phyloP scores from a whole-genome alignment of 2,329 filamentous ascomycete species.

The Ramichloridium luteum region DNA sequence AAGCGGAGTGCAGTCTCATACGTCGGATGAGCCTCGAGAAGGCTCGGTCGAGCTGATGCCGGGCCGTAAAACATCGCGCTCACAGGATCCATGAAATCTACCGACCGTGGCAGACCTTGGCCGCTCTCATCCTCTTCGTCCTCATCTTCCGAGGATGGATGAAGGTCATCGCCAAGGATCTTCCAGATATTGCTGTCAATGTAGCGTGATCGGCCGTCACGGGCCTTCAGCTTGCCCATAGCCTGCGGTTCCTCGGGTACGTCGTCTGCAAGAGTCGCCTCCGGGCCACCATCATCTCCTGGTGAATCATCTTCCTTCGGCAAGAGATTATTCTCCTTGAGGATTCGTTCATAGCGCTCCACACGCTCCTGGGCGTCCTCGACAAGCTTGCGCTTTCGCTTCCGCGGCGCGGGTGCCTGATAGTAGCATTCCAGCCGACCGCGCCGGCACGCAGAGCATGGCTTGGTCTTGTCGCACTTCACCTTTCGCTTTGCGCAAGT shows the following conservation, averaged over 20 bases:
- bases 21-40: conserved; percentile 38
- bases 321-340: conserved; percentile 27
- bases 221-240: conserved; percentile 19
- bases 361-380: conserved; percentile 26
- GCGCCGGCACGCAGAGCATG: conserved; percentile 26
- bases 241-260: too few relatives aligned
- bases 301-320: conserved; percentile 6
- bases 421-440: conserved; percentile 30
- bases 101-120: conserved; percentile 9
- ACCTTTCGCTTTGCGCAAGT: conserved; percentile 29
- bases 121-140: conserved; percentile 15
- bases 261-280: neutral
- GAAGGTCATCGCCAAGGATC: conserved; percentile 19
- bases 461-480: conserved; percentile 28
- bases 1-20: conserved; percentile 41
- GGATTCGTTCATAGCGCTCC: conserved; percentile 30
- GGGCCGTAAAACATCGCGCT: conserved; percentile 17
- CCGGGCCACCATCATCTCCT: too few relatives aligned
- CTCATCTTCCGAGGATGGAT: conserved; percentile 18
- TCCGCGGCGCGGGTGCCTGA: conserved; percentile 28
- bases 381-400: conserved; percentile 27
- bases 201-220: too few relatives aligned
- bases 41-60: conserved; percentile 6
- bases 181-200: conserved; percentile 28
- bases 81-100: conserved; percentile 17